Conservation (phyloP, 176 grass and related monocot genomes). For the Musa schizocarpa region DNA sequence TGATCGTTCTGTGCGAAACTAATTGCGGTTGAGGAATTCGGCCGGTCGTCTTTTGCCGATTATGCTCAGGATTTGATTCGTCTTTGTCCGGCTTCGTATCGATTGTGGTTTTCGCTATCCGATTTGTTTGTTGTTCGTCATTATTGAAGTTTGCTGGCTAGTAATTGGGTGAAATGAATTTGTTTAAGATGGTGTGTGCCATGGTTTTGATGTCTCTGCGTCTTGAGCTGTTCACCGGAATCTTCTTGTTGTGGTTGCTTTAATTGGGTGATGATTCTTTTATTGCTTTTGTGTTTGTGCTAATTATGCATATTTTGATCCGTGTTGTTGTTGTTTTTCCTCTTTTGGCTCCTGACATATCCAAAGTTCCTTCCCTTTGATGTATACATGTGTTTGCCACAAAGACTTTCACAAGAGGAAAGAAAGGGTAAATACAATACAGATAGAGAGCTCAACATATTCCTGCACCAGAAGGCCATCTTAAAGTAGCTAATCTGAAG, state of each 20-base stretch:
- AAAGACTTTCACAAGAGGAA: not conserved
- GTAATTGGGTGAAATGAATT: no score
- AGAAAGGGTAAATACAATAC: not conserved
- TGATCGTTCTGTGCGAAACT: not conserved
- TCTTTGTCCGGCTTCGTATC: no score
- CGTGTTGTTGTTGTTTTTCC: not conserved
- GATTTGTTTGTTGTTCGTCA: no score
- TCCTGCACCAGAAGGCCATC: not conserved
- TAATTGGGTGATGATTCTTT: not conserved
- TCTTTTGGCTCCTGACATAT: not conserved
- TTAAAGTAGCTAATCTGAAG: not conserved
- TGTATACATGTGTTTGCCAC: not conserved
- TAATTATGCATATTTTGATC: not conserved
- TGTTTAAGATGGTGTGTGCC: not conserved
- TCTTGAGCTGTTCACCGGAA: not conserved
- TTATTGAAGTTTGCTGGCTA: no score
- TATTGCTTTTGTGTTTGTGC: not conserved
- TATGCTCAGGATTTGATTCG: not conserved
- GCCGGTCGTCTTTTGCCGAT: not conserved
- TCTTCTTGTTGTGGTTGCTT: not conserved
- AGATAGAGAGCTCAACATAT: not conserved
- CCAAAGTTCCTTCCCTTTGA: not conserved
- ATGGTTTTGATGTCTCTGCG: not conserved
- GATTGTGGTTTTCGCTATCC: no score
- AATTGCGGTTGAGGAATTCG: not conserved